Percentiles rank a stretch among this genome's conserved stretches.
phyloP scores from a whole-genome alignment of 2,329 filamentous ascomycete species.

The Botrytis elliptica region DNA sequence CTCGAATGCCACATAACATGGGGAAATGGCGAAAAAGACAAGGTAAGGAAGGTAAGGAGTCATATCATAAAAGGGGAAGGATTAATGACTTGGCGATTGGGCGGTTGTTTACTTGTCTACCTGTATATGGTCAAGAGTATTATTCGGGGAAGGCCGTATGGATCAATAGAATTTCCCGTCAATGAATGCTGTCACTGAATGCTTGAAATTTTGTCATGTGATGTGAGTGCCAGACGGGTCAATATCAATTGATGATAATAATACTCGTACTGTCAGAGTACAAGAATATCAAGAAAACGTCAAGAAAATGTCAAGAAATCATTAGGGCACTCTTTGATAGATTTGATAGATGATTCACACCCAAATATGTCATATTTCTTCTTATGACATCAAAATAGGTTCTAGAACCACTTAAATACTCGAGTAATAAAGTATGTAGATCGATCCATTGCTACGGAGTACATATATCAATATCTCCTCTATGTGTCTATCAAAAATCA shows the following conservation, averaged over 20 bases:
- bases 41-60: not conserved
- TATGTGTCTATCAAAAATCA: not conserved
- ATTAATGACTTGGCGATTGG: not conserved
- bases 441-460: not conserved
- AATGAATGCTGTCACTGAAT: not conserved
- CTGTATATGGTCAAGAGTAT: not conserved
- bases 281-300: no score
- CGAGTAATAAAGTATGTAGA: not conserved
- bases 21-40: not conserved
- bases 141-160: not conserved
- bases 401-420: not conserved
- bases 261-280: not conserved
- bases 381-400: not conserved
- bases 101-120: not conserved
- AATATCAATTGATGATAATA: not conserved
- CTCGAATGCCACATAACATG: slow-evolving; percentile 1
- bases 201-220: not conserved
- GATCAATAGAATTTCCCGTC: not conserved
- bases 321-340: not conserved
- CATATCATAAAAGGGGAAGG: not conserved
- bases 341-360: not conserved
- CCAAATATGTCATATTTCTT: not conserved
- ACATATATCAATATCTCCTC: not conserved
- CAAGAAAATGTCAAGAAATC: not conserved
- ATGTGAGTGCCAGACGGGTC: not conserved